Conservation (phyloP, 169 alveolate species). For the Eimeria tenella region DNA sequence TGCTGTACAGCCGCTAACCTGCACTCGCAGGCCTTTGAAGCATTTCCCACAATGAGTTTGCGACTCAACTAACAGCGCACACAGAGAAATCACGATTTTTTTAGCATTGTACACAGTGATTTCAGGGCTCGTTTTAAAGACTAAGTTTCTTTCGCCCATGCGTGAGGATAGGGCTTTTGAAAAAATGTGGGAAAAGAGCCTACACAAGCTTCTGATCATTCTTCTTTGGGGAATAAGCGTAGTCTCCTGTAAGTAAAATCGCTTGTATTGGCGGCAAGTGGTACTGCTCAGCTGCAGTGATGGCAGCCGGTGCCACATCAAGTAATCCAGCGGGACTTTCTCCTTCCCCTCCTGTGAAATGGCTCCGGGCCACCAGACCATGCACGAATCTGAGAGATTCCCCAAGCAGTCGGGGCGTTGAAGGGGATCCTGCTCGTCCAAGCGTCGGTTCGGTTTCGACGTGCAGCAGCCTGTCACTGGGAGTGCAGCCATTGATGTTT, state of each 20-base stretch:
- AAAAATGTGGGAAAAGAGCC: not conserved
- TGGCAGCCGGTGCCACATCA: not conserved
- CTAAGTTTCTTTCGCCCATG: not conserved
- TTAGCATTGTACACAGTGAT: too few species aligned
- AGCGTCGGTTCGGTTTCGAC: constrained; percentile 13
- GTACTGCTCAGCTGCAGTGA: not conserved
- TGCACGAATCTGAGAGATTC: constrained; percentile 10
- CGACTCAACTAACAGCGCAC: too few species aligned
- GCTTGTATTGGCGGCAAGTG: constrained; percentile 41
- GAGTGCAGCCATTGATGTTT: not conserved
- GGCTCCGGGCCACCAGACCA: constrained; percentile 31
- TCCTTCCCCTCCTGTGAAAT: not conserved
- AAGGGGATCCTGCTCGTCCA: constrained; percentile 21
- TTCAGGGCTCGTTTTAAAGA: too few species aligned
- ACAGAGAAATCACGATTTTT: too few species aligned
- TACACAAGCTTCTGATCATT: not conserved
- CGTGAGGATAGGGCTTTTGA: not conserved
- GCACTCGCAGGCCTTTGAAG: not conserved
- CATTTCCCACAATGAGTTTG: not conserved
- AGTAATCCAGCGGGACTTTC: not conserved
- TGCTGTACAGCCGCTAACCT: not conserved
- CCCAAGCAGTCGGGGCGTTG: not conserved
- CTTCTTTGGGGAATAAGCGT: not conserved
- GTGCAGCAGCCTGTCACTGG: not conserved
- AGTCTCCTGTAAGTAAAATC: constrained; percentile 39